Percentiles rank a stretch among this genome's conserved stretches.
phyloP scores from a whole-genome alignment of 306 rosid genomes.

The Vigna nakashimae region DNA sequence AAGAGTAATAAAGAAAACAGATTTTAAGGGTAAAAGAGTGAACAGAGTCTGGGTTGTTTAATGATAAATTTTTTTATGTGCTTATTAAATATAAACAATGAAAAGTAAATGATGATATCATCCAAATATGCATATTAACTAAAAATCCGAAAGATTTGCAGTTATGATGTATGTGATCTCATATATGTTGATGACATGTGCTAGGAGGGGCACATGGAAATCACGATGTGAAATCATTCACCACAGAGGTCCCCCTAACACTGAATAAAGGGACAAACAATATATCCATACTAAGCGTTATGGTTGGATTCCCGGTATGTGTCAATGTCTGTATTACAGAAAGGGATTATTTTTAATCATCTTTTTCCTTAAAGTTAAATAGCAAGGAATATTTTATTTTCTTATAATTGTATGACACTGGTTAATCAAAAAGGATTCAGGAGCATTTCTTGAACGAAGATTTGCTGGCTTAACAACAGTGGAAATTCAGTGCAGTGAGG shows the following conservation, averaged over 20 bases:
- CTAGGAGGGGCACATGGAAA: constrained; percentile 69
- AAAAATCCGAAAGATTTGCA: background rate
- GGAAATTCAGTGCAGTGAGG: constrained; percentile 53
- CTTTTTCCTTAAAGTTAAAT: background rate
- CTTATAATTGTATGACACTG: background rate
- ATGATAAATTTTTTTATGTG: background rate
- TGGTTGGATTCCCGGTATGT: constrained; percentile 74
- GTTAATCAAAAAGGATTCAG: constrained; percentile 60
- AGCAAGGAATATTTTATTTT: background rate
- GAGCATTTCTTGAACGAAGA: constrained; percentile 69
- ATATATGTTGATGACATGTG: background rate
- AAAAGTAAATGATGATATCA: background rate
- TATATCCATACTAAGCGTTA: constrained; percentile 64
- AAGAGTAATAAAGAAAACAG: too few relatives aligned
- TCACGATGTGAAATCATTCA: constrained; percentile 48
- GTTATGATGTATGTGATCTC: background rate
- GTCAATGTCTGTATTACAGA: background rate
- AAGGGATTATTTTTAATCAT: background rate
- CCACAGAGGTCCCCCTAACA: constrained; percentile 41
- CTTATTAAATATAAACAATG: background rate
- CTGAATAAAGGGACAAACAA: constrained; percentile 58
- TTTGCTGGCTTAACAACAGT: constrained; percentile 59
- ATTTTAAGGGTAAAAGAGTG: background rate
- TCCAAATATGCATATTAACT: background rate
- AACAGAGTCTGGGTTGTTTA: background rate